These are phyloP conservation scores for Beta lomatogona DNA, from an alignment of 179 eudicot species.

Conservation along the genomic window DNA sequence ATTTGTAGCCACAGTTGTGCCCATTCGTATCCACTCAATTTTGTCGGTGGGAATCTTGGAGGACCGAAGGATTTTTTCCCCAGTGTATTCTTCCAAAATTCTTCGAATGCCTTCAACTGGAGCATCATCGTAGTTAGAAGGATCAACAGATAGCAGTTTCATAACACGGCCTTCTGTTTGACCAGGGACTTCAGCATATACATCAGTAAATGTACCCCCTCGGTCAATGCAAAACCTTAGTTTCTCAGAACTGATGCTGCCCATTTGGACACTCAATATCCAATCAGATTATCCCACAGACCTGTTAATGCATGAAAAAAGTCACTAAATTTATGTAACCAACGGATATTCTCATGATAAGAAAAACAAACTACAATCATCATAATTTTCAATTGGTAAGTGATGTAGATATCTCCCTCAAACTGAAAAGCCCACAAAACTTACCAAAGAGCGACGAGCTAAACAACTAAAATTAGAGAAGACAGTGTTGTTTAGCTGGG, in stretches of 20 bases:
- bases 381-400: background rate
- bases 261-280: slow-evolving; percentile 50
- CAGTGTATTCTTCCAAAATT: slow-evolving; percentile 83
- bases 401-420: background rate
- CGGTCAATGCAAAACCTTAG: slow-evolving; percentile 95
- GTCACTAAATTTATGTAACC: background rate
- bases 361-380: background rate
- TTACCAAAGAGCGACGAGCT: background rate
- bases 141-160: slow-evolving; percentile 94
- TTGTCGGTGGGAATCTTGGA: slow-evolving; percentile 88
- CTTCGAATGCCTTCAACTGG: slow-evolving; percentile 96
- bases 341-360: background rate
- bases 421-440: background rate
- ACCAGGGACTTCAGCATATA: slow-evolving; percentile 95
- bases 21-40: slow-evolving; percentile 98
- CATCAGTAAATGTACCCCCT: slow-evolving; percentile 98
- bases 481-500: background rate
- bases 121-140: slow-evolving; percentile 96
- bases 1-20: slow-evolving; percentile 97
- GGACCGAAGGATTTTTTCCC: slow-evolving; percentile 64
- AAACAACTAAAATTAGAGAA: background rate
- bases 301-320: background rate
- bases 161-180: slow-evolving; percentile 78
- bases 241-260: slow-evolving; percentile 61
- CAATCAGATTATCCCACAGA: slow-evolving; percentile 14